Evolutionary conservation across 1,284 basidiomycete species (phyloP).

Genomic region (Porodaedalea pini): DNA sequence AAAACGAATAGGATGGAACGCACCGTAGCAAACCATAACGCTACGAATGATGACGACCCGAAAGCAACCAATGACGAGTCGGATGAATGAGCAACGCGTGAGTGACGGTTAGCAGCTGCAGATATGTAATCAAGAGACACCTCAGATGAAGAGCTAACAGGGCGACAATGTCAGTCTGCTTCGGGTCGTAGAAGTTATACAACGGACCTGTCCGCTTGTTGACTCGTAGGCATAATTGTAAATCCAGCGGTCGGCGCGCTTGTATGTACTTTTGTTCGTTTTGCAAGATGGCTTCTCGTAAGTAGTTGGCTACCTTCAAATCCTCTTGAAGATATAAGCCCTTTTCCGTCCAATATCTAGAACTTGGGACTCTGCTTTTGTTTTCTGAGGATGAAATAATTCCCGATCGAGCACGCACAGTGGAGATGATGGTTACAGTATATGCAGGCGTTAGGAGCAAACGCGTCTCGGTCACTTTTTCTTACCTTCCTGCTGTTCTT

Average conservation of each 20-base stretch:
- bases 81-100: slow-evolving; percentile 59
- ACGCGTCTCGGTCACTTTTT: neutral
- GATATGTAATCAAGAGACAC: slow-evolving; percentile 56
- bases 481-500: neutral
- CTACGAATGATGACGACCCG: slow-evolving; percentile 72
- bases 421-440: too few relatives aligned
- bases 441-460: too few relatives aligned
- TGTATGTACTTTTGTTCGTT: too few relatives aligned
- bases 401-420: too few relatives aligned
- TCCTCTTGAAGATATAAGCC: too few relatives aligned
- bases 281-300: too few relatives aligned
- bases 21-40: slow-evolving; percentile 72
- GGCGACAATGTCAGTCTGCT: neutral
- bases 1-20: slow-evolving; percentile 8
- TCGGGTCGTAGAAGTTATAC: neutral
- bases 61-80: slow-evolving; percentile 64
- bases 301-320: too few relatives aligned
- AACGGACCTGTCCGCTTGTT: neutral
- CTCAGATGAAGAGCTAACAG: slow-evolving; percentile 26
- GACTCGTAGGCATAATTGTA: neutral
- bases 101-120: slow-evolving; percentile 74
- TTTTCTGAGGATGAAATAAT: too few relatives aligned
- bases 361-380: too few relatives aligned
- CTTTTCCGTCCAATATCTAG: too few relatives aligned
- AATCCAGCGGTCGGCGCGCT: too few relatives aligned